Percentiles rank a stretch among this genome's conserved stretches.
These are phyloP conservation scores for Hydnomerulius pinastri DNA, from an alignment of 768 basidiomycete species.

Conservation along the genomic window DNA sequence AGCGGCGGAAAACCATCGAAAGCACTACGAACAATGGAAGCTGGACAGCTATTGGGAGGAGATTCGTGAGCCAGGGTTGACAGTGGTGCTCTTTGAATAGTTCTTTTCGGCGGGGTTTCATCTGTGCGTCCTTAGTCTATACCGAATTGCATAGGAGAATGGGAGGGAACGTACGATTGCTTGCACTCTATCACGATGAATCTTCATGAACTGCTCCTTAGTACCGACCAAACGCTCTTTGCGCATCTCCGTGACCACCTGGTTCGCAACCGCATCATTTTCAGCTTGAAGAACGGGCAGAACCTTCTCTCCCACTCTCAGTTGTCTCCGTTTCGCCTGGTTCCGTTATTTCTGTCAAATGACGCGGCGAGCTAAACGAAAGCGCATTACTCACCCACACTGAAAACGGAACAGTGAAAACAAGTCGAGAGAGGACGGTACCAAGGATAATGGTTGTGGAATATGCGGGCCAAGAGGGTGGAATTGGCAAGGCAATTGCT, in stretches of 20 bases:
- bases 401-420: conserved; percentile 65
- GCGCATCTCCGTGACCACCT: conserved; percentile 51
- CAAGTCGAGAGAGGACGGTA: conserved; percentile 60
- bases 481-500: conserved; percentile 71
- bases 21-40: conserved; percentile 73
- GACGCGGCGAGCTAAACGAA: no score
- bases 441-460: conserved; percentile 74
- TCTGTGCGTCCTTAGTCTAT: conserved; percentile 36
- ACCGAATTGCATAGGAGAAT: neutral
- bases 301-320: conserved; percentile 60
- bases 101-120: conserved; percentile 55
- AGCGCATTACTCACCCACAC: conserved; percentile 58
- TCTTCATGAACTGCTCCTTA: conserved; percentile 48
- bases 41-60: conserved; percentile 63
- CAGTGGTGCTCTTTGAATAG: conserved; percentile 63
- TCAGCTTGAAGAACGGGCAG: conserved; percentile 56
- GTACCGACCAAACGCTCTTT: conserved; percentile 54
- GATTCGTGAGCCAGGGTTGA: conserved; percentile 59
- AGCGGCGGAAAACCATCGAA: conserved; percentile 55
- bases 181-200: conserved; percentile 50
- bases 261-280: conserved; percentile 40
- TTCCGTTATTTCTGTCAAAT: no score
- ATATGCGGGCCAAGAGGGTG: conserved; percentile 68
- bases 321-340: conserved; percentile 65
- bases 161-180: conserved; percentile 41